phyloP scores from a whole-genome alignment of 352 stramenopile genomes.

The Pythium dissimile region DNA sequence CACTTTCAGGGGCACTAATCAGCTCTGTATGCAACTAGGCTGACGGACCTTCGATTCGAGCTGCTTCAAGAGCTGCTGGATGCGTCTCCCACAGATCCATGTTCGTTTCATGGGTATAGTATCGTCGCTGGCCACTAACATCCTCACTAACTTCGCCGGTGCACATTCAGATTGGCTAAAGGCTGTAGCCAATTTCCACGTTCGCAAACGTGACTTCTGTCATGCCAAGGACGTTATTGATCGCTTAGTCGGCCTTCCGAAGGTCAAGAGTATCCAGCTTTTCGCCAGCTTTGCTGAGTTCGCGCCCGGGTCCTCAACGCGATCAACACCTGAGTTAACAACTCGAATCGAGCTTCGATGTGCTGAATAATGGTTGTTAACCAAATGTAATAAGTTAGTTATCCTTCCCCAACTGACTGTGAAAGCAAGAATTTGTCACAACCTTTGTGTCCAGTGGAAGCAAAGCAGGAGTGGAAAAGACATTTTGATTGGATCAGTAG shows the following conservation, averaged over 20 bases:
- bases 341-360: too few species aligned
- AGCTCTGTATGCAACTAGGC: background rate
- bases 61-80: slow-evolving; percentile 19
- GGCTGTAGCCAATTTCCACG: slow-evolving; percentile 12
- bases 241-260: slow-evolving; percentile 19
- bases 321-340: background rate
- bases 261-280: slow-evolving; percentile 19
- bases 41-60: slow-evolving; percentile 21
- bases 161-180: slow-evolving; percentile 10
- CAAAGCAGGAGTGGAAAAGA: too few species aligned
- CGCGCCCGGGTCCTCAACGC: background rate
- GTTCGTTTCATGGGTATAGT: background rate
- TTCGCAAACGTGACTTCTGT: slow-evolving; percentile 13
- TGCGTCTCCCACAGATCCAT: slow-evolving; percentile 17
- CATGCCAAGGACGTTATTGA: slow-evolving; percentile 6
- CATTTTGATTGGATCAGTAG: too few species aligned
- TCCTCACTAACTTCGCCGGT: background rate
- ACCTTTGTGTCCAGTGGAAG: too few species aligned
- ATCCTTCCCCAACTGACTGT: too few species aligned
- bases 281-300: slow-evolving; percentile 17
- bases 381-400: too few species aligned
- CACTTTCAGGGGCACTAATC: too few species aligned
- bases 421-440: too few species aligned
- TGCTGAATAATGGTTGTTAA: slow-evolving; percentile 7
- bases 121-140: background rate